Conservation (phyloP, 1,139 yeast species). For the Kodamaea ohmeri region DNA sequence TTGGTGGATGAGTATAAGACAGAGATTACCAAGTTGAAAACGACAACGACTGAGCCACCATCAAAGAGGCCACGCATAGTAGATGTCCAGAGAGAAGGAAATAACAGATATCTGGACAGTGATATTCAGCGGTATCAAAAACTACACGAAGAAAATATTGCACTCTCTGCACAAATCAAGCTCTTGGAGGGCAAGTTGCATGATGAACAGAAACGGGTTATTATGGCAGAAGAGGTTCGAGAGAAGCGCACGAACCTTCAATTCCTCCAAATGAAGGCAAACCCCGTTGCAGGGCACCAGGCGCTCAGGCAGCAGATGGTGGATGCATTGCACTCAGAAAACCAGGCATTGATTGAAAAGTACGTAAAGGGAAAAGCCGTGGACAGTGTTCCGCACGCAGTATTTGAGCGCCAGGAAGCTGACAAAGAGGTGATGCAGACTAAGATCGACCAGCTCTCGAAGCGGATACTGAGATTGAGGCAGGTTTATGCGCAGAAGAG, state of each 20-base stretch:
- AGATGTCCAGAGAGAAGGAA: too few species aligned
- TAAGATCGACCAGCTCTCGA: conserved; percentile 52
- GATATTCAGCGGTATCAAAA: conserved; percentile 15
- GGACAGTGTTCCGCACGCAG: conserved; percentile 52
- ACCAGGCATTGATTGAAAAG: conserved; percentile 46
- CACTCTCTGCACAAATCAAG: conserved; percentile 36
- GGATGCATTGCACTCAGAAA: conserved; percentile 56
- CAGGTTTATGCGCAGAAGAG: conserved; percentile 69
- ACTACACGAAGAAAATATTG: conserved; percentile 44
- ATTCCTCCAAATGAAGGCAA: conserved; percentile 61
- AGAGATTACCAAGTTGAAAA: conserved; percentile 48
- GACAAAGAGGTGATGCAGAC: conserved; percentile 52
- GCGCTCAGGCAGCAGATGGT: conserved; percentile 55
- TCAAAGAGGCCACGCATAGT: not conserved
- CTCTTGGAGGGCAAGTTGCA: conserved; percentile 34
- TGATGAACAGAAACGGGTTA: conserved; percentile 29
- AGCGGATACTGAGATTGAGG: conserved; percentile 57
- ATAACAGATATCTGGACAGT: not conserved
- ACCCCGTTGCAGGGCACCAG: conserved; percentile 69
- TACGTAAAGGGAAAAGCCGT: conserved; percentile 17
- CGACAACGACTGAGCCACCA: not conserved
- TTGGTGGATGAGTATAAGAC: conserved; percentile 56
- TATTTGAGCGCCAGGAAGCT: conserved; percentile 60
- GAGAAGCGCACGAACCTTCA: conserved; percentile 41
- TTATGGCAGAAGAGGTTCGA: conserved; percentile 24